Conservation (phyloP, 116 monocot genomes). For the Dioscorea cayenensis region DNA sequence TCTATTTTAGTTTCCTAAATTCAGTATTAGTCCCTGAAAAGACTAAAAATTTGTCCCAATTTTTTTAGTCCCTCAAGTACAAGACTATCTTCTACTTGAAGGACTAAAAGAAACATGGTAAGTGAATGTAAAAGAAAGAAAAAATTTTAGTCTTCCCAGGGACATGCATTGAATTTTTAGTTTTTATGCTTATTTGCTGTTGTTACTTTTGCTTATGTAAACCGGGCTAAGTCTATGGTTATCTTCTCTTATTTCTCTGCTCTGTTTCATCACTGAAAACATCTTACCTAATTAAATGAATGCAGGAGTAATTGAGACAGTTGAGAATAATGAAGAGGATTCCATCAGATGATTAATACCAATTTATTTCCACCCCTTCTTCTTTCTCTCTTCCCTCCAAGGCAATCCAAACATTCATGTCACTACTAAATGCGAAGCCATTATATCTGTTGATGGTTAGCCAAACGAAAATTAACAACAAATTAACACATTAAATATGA, state of each 20-base stretch:
- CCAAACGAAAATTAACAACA: neutral
- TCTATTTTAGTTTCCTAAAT: neutral
- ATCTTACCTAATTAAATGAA: slow-evolving; percentile 6
- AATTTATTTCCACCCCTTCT: slow-evolving; percentile 4
- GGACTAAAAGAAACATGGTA: neutral
- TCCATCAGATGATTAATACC: slow-evolving; percentile 17
- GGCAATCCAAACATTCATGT: neutral
- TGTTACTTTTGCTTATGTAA: too few relatives aligned
- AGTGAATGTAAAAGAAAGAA: neutral
- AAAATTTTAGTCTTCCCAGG: too few relatives aligned
- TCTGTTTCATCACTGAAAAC: neutral
- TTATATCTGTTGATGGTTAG: neutral
- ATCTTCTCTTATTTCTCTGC: too few relatives aligned
- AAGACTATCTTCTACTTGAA: too few relatives aligned
- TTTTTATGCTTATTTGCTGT: too few relatives aligned
- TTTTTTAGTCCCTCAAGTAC: too few relatives aligned
- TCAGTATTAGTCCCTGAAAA: too few relatives aligned
- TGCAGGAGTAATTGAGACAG: slow-evolving; percentile 19
- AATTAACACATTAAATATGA: too few relatives aligned
- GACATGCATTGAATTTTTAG: too few relatives aligned
- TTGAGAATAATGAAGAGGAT: slow-evolving; percentile 19
- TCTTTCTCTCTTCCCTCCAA: neutral
- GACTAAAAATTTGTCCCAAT: too few relatives aligned
- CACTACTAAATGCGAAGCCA: neutral
- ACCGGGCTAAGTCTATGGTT: too few relatives aligned